Evolutionary conservation across 2,329 filamentous ascomycete species (phyloP), one percentile per base, ranked within the genome.

Genomic region (Capronia americana): DNA sequence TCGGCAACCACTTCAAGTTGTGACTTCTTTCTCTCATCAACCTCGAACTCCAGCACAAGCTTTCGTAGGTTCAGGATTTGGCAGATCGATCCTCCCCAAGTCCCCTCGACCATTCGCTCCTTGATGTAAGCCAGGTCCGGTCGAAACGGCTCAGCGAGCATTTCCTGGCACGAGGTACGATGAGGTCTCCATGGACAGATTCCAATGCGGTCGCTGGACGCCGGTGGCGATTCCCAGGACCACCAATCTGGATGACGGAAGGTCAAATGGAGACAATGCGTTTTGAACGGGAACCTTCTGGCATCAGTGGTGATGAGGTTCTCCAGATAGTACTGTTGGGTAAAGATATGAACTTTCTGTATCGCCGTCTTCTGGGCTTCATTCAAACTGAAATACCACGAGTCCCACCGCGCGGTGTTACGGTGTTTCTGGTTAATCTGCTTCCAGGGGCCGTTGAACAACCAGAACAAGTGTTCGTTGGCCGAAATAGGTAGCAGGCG

Each of bases 241-340:
- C 74, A 75, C 75, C 74, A 76, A 61, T 76, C 74, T 14, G 71
- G 69, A 48, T 76, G 72, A 6, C 75, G 69, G 11, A 76, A 55
- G 0, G 74, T 75, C 50, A 76, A 67, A 4, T 69, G 71, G 1
- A 76, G 61, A 17, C 66, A 67, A 41, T 59, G 61, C 3, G 73
- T 69, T 10, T 63, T 50, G 56, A 73, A 60, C 8, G 53, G 41
- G n/a, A 64, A 51, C 17, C 59, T 66, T 10, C 30, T 20, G 17
- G 48, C 53, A 30, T 60, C 64, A 48, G 53, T 50, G 4, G 50
- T 65, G 7, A 54, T 41, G 41, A 69, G 61, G 26, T 58, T 65
- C 66, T 75, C 74, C 11, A 77, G 65, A 55, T 71, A 73, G 64
- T 41, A 71, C 54, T 76, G 75, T 58, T 75, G 72, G 11, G 66